Percentiles rank a stretch among this genome's conserved stretches.
Conservation (phyloP, 352 stramenopile genomes). For the Phytophthora gonapodyides region DNA sequence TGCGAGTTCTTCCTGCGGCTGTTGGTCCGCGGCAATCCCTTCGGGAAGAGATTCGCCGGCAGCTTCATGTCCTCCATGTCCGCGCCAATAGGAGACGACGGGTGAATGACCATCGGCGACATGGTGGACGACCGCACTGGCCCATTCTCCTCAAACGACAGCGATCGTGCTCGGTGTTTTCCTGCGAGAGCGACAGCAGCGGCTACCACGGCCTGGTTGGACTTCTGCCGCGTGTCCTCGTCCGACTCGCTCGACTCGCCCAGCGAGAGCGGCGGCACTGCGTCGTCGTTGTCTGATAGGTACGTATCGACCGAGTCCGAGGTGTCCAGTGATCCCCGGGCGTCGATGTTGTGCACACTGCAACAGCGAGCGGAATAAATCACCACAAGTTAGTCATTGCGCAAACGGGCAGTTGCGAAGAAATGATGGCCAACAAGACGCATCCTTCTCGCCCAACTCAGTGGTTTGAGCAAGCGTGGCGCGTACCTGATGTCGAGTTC, state of each 20-base stretch:
- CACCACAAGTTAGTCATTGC: slow-evolving; percentile 20
- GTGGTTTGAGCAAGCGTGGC: slow-evolving; percentile 2
- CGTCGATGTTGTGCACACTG: slow-evolving; percentile 79
- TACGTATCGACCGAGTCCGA: slow-evolving; percentile 46
- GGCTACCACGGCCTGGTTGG: slow-evolving; percentile 48
- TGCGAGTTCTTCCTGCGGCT: slow-evolving; percentile 68
- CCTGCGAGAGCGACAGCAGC: slow-evolving; percentile 48
- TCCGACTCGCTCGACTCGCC: slow-evolving; percentile 25
- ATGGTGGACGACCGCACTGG: slow-evolving; percentile 23
- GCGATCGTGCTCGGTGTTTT: slow-evolving; percentile 44
- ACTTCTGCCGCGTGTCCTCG: slow-evolving; percentile 38
- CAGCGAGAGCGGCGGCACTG: slow-evolving; percentile 1
- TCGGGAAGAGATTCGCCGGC: slow-evolving; percentile 40
- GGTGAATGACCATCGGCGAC: slow-evolving; percentile 27
- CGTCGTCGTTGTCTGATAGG: slow-evolving; percentile 42
- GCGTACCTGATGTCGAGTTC: slow-evolving; percentile 72
- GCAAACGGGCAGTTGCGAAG: slow-evolving; percentile 17
- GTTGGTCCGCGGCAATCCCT: slow-evolving; percentile 49
- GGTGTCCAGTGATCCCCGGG: slow-evolving; percentile 48
- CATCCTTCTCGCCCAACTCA: slow-evolving; percentile 1
- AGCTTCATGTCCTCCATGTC: slow-evolving; percentile 29
- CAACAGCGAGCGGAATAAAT: slow-evolving; percentile 4
- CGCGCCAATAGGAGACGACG: slow-evolving; percentile 18
- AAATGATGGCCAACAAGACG: not conserved
- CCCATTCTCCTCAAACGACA: slow-evolving; percentile 44